Evolutionary conservation across 176 grass and related monocot genomes (phyloP), one percentile per base, ranked within the genome.

Genomic region (Oropetium thomaeum): DNA sequence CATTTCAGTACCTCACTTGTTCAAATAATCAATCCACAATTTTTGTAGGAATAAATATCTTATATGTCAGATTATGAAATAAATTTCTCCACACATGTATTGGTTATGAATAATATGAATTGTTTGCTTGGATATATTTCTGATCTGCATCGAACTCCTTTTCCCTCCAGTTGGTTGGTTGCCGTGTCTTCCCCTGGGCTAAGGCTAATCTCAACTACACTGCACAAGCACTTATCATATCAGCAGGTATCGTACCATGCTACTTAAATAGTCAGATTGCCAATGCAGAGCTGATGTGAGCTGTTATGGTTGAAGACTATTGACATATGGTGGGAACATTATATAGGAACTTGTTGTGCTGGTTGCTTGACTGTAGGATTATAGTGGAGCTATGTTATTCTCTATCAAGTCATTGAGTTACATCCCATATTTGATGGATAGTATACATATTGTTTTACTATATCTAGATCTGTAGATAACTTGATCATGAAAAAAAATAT

Each of bases 131-230:
- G 23, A 29, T 90, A 28, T 80, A 51, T 16, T 49, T 81, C 84
- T 90, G 30, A 74, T 22, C 23, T 32, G 23, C 70, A 48, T 71
- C 17, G 33, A 68, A 68, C 57, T 42, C 48, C 49, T 29, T 58
- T 70, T 3, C 81, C 10, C 26, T 51, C 62, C 82, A 98, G 95
- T 80, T 98, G 84, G 83, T 98, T 73, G 91, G 68, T 67, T 98
- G 95, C 68, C 95, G 91, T 71, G 85, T 81, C 38, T 81, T 98
- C 86, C 95, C 95, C 25, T 98, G 95, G 95, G 95, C 95, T 58
- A 98, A 92, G 84, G 71, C 84, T 44, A 98, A 98, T 83, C 95
- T 98, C 22, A 98, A 94, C 62, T 87, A 98, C 83, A 98, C 89
- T 39, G 95, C 95, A 79, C 95, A 98, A 66, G 75, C 95, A 26